Evolutionary conservation across 345 rosid species (phyloP), one percentile per base, ranked within the genome.

Genomic region (Pistacia vera): DNA sequence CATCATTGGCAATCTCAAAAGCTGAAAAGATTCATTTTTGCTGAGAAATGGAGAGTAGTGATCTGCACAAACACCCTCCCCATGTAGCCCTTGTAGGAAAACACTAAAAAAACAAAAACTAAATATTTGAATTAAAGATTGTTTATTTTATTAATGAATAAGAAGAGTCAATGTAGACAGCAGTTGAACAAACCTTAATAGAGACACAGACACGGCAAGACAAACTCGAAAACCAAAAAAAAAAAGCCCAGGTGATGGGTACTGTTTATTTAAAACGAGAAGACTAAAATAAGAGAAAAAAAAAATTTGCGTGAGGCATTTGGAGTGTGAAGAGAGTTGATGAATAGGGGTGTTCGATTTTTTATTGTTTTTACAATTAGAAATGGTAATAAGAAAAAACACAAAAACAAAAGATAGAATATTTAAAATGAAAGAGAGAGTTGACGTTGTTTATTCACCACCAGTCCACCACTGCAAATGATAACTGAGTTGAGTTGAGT

Each of bases 1-100:
- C 98, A 94, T 92, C 77, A 73, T 63, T 38, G 62, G 71, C 59
- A 73, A 51, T 25, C 58, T 87, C 79, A 85, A 48, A 75, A 71
- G 66, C 41, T 59, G 48, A 64, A 72, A 25, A 80, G 69, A 66
- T 73, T 81, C 86, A 85, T 85, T 75, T 52, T 77, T 61, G 22
- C 80, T 11, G 46, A 38, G 49, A 77, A 46, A 18, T 68, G 35
- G 49, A 79, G 71, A 67, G 56, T 81, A 75, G 75, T 81, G 84
- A 82, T 72, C 68, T 62, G 81, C 68, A 44, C 62, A 75, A 71
- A 62, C 48, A 55, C 38, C 76, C 38, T 55, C 67, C 74, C 75
- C 72, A 38, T 20, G 66, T 18, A 7, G 12, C 13, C n/a, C 33
- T 5, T n/a, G 16, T 63, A 72, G 63, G 3, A 30, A 66, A 54